Percentiles rank a stretch among this genome's conserved stretches.
phyloP scores from a whole-genome alignment of 805 yeast genomes.

The Cyberlindnera mississippiensis region DNA sequence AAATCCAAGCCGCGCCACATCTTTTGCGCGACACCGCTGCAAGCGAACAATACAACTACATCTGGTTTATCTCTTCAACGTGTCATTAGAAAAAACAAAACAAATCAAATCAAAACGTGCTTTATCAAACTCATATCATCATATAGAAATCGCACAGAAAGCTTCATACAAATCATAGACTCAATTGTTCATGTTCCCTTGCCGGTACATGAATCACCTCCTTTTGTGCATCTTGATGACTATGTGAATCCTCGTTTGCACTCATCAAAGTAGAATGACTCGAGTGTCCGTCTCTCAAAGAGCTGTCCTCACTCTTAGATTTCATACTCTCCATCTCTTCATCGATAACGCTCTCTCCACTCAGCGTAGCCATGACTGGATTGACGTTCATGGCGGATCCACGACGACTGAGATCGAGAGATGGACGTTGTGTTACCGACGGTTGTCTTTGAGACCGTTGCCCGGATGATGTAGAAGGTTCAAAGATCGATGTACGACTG shows the following conservation, averaged over 20 bases:
- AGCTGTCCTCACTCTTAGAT: slow-evolving; percentile 16
- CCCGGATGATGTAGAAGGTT: slow-evolving; percentile 1
- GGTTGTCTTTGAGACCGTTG: slow-evolving; percentile 1
- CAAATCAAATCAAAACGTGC: too few relatives aligned
- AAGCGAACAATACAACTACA: too few relatives aligned
- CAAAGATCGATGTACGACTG: slow-evolving; percentile 6
- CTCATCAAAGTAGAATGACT: slow-evolving; percentile 9
- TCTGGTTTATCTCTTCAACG: too few relatives aligned
- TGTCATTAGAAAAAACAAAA: too few relatives aligned
- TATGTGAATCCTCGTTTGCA: background rate
- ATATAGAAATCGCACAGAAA: too few relatives aligned
- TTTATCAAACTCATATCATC: too few relatives aligned
- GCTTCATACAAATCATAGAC: too few relatives aligned
- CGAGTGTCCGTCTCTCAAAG: slow-evolving; percentile 8
- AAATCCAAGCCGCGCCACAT: too few relatives aligned
- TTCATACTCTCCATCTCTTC: slow-evolving; percentile 15
- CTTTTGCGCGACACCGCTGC: too few relatives aligned
- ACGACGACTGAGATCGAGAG: slow-evolving; percentile 5
- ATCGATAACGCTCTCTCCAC: slow-evolving; percentile 8
- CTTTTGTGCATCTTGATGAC: background rate
- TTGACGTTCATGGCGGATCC: slow-evolving; percentile 4
- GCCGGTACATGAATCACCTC: background rate
- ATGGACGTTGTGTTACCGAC: slow-evolving; percentile 3
- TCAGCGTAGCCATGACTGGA: slow-evolving; percentile 14
- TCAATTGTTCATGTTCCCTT: too few relatives aligned